These are phyloP conservation scores for Teunomyces funiuensis DNA, from an alignment of 805 yeast genomes.

Conservation along the genomic window DNA sequence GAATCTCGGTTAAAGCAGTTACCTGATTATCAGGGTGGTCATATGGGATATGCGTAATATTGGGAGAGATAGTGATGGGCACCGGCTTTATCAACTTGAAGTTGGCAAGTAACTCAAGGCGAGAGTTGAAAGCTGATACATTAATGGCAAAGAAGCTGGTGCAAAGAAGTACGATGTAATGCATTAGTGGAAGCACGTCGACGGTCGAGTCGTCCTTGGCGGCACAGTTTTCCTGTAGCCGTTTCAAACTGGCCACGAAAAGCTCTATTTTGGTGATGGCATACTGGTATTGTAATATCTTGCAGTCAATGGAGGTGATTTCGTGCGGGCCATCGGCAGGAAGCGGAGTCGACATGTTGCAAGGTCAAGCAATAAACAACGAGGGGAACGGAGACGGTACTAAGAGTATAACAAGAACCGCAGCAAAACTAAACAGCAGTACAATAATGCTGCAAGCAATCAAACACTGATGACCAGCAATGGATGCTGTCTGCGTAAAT, in stretches of 20 bases:
- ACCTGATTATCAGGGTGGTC: slow-evolving; percentile 35
- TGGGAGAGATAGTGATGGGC: slow-evolving; percentile 27
- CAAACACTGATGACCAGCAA: background rate
- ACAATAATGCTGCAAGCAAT: background rate
- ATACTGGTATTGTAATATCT: slow-evolving; percentile 58
- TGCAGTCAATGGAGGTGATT: slow-evolving; percentile 47
- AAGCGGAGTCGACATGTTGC: slow-evolving; percentile 2
- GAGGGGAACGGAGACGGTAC: too few relatives aligned
- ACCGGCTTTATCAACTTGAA: slow-evolving; percentile 26
- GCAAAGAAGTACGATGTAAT: slow-evolving; percentile 32
- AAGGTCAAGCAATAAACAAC: too few relatives aligned
- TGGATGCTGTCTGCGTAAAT: background rate
- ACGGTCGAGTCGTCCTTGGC: background rate
- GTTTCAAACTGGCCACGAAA: slow-evolving; percentile 32
- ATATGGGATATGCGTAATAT: slow-evolving; percentile 43
- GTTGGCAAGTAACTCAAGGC: slow-evolving; percentile 27
- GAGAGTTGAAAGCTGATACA: slow-evolving; percentile 29
- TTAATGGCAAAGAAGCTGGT: slow-evolving; percentile 38
- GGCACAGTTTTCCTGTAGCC: slow-evolving; percentile 13
- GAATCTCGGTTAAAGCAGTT: slow-evolving; percentile 31
- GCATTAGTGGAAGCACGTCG: slow-evolving; percentile 29
- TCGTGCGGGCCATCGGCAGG: slow-evolving; percentile 2
- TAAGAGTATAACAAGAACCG: too few relatives aligned
- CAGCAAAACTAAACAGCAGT: too few relatives aligned
- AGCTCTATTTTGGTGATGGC: slow-evolving; percentile 47